Conservation (phyloP, 352 stramenopile species). For the Phytopythium kandeliae region DNA sequence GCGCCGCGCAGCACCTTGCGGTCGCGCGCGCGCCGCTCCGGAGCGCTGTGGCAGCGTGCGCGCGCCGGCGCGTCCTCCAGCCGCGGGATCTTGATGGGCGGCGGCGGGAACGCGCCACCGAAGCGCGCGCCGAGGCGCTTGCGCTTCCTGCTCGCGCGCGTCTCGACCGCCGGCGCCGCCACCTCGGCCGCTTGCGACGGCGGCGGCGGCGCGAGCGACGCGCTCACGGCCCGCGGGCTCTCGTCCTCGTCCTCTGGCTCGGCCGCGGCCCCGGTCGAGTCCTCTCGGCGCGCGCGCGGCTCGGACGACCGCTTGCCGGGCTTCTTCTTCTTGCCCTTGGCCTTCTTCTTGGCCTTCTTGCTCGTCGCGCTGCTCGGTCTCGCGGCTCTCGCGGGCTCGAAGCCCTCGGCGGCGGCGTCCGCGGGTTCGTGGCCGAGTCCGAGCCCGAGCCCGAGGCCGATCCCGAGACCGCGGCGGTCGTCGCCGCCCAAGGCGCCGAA, state of each 20-base stretch:
- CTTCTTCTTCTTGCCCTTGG: conserved; percentile 8
- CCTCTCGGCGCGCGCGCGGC: not conserved
- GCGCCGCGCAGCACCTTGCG: conserved; percentile 2
- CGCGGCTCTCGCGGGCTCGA: too few species aligned
- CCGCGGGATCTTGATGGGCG: conserved; percentile 63
- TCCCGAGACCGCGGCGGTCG: not conserved
- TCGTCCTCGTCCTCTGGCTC: conserved; percentile 1
- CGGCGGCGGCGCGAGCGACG: not conserved
- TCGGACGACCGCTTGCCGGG: too few species aligned
- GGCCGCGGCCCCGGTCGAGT: not conserved
- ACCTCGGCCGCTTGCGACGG: too few species aligned
- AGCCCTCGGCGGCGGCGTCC: too few species aligned
- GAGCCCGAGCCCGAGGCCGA: conserved; percentile 1
- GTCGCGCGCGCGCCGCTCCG: conserved; percentile 20
- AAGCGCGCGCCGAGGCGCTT: conserved; percentile 13
- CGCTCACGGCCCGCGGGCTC: conserved; percentile 7
- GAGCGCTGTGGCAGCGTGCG: conserved; percentile 37
- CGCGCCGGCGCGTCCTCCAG: conserved; percentile 30
- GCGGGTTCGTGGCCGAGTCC: too few species aligned
- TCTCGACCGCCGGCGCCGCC: not conserved
- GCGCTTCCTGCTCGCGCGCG: conserved; percentile 21
- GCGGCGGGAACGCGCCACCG: conserved; percentile 24
- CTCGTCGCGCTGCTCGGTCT: conserved; percentile 8
- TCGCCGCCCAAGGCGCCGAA: not conserved
- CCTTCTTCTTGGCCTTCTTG: conserved; percentile 20